phyloP scores from a whole-genome alignment of 75 land plant genomes.

The Larix kaempferi region DNA sequence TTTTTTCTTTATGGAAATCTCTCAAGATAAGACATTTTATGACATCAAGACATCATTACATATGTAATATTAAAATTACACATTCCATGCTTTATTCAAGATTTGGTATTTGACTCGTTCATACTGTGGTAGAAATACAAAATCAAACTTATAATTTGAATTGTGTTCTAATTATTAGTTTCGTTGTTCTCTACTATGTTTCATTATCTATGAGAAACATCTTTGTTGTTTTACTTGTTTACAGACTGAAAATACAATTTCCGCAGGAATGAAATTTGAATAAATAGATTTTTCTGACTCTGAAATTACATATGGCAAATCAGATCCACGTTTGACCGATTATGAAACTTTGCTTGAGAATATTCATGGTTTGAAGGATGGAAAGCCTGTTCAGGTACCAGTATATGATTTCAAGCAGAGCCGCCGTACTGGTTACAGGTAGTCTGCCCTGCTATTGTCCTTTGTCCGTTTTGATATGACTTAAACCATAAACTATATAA shows the following conservation, averaged over 20 bases:
- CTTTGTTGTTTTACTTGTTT: neutral
- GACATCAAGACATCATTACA: too few relatives aligned
- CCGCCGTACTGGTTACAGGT: slow-evolving; percentile 81
- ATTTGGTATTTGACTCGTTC: neutral
- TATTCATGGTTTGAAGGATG: slow-evolving; percentile 64
- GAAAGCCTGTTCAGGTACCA: slow-evolving; percentile 75
- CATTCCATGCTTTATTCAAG: neutral
- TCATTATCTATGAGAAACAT: neutral
- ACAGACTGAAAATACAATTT: neutral
- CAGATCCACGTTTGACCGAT: slow-evolving; percentile 94
- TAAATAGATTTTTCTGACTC: neutral
- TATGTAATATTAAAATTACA: too few relatives aligned
- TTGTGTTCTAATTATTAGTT: neutral
- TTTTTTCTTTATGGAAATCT: too few relatives aligned
- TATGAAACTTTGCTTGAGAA: slow-evolving; percentile 89
- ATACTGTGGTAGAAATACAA: neutral
- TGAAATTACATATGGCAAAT: slow-evolving; percentile 9
- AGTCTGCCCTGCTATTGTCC: neutral
- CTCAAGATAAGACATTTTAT: too few relatives aligned
- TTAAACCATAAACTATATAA: neutral
- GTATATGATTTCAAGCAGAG: slow-evolving; percentile 89
- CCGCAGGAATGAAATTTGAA: neutral
- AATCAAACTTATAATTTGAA: neutral
- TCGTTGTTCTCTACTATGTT: neutral
- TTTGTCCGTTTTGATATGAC: too few relatives aligned